Evolutionary conservation across 2,329 filamentous ascomycete genomes (phyloP), one percentile per base, ranked within the genome.

Genomic region (Fusarium irregulare): DNA sequence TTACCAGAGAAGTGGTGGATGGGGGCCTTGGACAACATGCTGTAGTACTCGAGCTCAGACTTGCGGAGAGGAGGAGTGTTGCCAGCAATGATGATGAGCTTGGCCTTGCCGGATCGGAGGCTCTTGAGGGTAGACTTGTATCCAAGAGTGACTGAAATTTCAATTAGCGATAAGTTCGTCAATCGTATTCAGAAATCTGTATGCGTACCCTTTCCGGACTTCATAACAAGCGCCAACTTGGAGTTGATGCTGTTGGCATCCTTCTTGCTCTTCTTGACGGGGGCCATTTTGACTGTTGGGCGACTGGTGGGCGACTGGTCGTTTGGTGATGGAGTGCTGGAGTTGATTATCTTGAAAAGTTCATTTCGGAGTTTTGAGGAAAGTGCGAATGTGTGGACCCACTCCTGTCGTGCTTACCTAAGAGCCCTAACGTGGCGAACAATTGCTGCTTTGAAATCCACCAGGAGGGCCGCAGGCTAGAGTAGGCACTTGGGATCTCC

Each of bases 51-150:
- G 72, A 98, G 90, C 89, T 98, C 95, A 80, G 90, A 93, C 92
- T 98, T 99, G 84, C 95, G 91, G 79, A 99, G 93, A 84, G 96
- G 96, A 81, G 95, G 94, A 76, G 94, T 97, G 89, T 99, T 98
- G 86, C 93, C 94, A 77, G 81, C 80, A 66, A 97, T 97, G 86
- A 97, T 94, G 83, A 98, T 93, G 76, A 98, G 91, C 92, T 98
- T 98, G 84, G 96, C 96, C 91, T 98, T 98, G 85, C 95, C 94
- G 77, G 91, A 92, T 80, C 95, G 93, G 78, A 98, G 92, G 77
- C 88, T 87, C 92, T 98, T 97, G 81, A 96, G 88, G 58, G 78
- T 78, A 48, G 80, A 80, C 78, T 81, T 81, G 77, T 82, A 82
- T 47, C 80, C 80, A 63, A 82, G 78, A 72, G 80, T 81, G 77